Evolutionary conservation across 2,329 filamentous ascomycete genomes (phyloP).

Genomic region (Bisporella sp.): DNA sequence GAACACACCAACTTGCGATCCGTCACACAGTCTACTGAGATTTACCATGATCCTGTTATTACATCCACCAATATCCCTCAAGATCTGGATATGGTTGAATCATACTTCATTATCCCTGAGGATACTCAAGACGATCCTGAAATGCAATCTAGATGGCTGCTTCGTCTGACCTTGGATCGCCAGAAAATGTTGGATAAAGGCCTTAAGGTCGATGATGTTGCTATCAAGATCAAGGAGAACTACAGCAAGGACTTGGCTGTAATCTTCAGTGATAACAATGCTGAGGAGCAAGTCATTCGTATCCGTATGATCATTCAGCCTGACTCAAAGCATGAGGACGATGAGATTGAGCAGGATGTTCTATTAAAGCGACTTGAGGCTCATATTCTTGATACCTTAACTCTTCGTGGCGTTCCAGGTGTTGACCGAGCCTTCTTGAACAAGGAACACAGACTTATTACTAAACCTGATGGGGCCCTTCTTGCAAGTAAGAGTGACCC

Average conservation of each 20-base stretch:
- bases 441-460: constrained; percentile 63
- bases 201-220: constrained; percentile 85
- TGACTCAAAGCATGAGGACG: constrained; percentile 68
- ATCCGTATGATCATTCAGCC: constrained; percentile 70
- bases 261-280: constrained; percentile 97
- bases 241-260: constrained; percentile 82
- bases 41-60: constrained; percentile 94
- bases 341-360: constrained; percentile 75
- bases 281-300: constrained; percentile 89
- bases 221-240: constrained; percentile 78
- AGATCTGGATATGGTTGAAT: constrained; percentile 91
- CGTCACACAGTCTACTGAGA: constrained; percentile 86
- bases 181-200: constrained; percentile 95
- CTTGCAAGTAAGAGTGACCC: constrained; percentile 66
- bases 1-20: constrained; percentile 93
- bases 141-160: constrained; percentile 86
- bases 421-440: constrained; percentile 93
- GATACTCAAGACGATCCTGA: constrained; percentile 56
- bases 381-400: constrained; percentile 85
- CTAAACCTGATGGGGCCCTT: constrained; percentile 63
- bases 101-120: constrained; percentile 91
- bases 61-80: constrained; percentile 77
- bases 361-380: constrained; percentile 89
- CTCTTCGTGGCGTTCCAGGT: constrained; percentile 81
- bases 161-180: constrained; percentile 87